These are phyloP conservation scores for Chytriomyces sp. DNA, from an alignment of 192 early-diverging fungal genomes.

Conservation along the genomic window DNA sequence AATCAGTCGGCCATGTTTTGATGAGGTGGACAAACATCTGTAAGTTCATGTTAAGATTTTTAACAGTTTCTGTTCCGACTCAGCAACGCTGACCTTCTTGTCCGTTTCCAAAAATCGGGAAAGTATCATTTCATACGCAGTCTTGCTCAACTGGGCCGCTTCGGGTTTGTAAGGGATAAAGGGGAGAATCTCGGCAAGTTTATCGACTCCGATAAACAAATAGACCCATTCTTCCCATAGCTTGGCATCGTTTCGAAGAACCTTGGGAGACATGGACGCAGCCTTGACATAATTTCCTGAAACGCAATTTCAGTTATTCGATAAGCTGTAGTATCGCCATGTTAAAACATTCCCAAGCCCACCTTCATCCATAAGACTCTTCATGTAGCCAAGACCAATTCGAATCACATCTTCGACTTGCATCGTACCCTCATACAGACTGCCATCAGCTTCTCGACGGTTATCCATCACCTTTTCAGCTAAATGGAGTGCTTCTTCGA, in stretches of 20 bases:
- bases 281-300: constrained; percentile 66
- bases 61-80: not conserved
- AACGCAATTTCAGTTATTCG: not conserved
- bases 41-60: constrained; percentile 17
- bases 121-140: constrained; percentile 89
- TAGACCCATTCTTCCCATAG: constrained; percentile 94
- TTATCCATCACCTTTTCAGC: constrained; percentile 54
- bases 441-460: constrained; percentile 39
- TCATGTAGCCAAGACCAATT: constrained; percentile 84
- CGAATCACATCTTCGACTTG: constrained; percentile 62
- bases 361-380: constrained; percentile 73
- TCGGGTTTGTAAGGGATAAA: constrained; percentile 70
- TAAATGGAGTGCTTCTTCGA: constrained; percentile 78
- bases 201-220: constrained; percentile 78
- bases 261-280: constrained; percentile 72
- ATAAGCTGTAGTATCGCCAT: not conserved
- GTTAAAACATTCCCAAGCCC: not conserved
- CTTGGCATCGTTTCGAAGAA: constrained; percentile 69
- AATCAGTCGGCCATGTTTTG: constrained; percentile 74
- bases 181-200: constrained; percentile 75
- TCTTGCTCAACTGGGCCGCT: constrained; percentile 73
- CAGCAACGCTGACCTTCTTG: constrained; percentile 50
- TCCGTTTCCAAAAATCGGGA: constrained; percentile 71
- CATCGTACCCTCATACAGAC: constrained; percentile 42
- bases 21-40: constrained; percentile 68